A percentile compares a stretch with the other conserved stretches of the same genome.
Conservation (phyloP, 2,329 filamentous ascomycete genomes). For the Talaromyces funiculosus region DNA sequence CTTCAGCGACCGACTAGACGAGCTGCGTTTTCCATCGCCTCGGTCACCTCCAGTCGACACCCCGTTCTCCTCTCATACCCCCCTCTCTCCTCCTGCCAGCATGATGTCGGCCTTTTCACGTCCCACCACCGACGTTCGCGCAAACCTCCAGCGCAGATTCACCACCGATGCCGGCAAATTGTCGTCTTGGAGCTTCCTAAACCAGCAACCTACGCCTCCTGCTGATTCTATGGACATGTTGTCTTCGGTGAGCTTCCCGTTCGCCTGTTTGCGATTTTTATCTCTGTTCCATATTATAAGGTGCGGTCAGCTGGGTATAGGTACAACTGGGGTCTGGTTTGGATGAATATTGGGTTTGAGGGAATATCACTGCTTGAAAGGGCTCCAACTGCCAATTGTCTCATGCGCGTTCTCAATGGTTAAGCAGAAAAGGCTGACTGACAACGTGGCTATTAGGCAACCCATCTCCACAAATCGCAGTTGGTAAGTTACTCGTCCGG, state of each 20-base stretch:
- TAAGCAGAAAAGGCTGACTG: background rate
- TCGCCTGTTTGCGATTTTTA: constrained; percentile 5
- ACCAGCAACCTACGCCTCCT: constrained; percentile 49
- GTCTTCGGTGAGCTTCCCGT: constrained; percentile 44
- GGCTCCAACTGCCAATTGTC: background rate
- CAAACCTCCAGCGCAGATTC: constrained; percentile 80
- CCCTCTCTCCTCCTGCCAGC: constrained; percentile 64
- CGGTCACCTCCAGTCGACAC: constrained; percentile 72
- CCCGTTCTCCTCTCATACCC: constrained; percentile 67
- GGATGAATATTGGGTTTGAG: background rate
- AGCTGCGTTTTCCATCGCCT: constrained; percentile 71
- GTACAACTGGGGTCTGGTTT: background rate
- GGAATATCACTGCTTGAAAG: background rate
- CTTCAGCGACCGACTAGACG: constrained; percentile 65
- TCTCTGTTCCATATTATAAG: background rate
- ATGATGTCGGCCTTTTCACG: constrained; percentile 55
- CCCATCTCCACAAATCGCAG: constrained; percentile 22
- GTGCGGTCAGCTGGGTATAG: background rate
- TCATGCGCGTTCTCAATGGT: background rate
- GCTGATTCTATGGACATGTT: constrained; percentile 51
- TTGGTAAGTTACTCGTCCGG: constrained; percentile 17
- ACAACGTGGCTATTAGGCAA: constrained; percentile 18
- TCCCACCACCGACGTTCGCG: constrained; percentile 62
- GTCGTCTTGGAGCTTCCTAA: constrained; percentile 65
- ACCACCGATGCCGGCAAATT: constrained; percentile 85